Evolutionary conservation across 768 basidiomycete genomes (phyloP), one percentile per base, ranked within the genome.

Genomic region (Mycena rebaudengoi): DNA sequence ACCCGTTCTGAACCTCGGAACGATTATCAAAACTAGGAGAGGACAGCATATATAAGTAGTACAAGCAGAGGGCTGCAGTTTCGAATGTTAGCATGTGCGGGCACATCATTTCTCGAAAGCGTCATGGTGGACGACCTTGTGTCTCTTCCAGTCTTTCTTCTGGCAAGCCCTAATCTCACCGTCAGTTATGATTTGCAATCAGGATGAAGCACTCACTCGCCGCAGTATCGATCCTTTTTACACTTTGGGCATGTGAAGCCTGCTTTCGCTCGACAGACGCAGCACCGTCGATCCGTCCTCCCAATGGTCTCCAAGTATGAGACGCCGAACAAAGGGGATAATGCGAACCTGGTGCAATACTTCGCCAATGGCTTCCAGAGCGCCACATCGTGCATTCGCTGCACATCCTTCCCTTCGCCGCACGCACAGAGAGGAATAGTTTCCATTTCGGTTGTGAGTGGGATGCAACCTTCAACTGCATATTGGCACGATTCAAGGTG

Each of bases 401-500:
- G 80, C 12, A 82, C 72, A 50, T 82, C 79, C 45, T 86, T 78
- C 8, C 86, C 86, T 44, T 73, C 71, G 2, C 87, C 87, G 45
- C 88, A 89, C 1, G 75, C 76, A 66, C 88, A 90, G 25, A 87
- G 71, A 0, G 86, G 85, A 8, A 68, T 70, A 30, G 74, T 71
- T 2, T 75, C 75, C 18, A 78, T 73, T 29, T 81, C 78, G 12
- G 70, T 69, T 35, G 74, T 72, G 5, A 83, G 72, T 1, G 86
- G 85, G 23, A 85, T 73, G 50, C 60, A 75, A 39, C 49, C 63
- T 13, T n/a, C 65, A 20, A 51, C 25, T 0, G 60, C 21, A 68
- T 87, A 89, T 70, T 85, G 83, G 75, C 88, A 89, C 20, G 73
- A 71, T 4, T 70, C 35, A n/a, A 63, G 69, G 71, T 89, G 88